phyloP scores from a whole-genome alignment of 305 asterid species.

The Solanum chacoense region DNA sequence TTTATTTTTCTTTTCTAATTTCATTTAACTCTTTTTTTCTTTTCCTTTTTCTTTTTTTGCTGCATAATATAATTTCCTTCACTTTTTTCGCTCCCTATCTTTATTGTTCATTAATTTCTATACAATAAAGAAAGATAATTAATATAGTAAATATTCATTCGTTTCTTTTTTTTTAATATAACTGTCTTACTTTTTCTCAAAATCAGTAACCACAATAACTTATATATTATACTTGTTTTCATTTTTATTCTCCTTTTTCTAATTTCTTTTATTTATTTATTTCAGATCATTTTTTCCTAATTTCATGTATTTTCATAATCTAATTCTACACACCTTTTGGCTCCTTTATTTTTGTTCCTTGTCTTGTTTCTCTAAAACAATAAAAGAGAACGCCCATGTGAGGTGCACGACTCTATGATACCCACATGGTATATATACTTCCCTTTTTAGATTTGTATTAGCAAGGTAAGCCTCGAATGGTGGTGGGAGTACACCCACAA shows the following conservation, averaged over 20 bases:
- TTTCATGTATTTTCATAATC: neutral
- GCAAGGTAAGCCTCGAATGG: neutral
- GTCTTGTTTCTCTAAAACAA: neutral
- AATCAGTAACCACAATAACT: neutral
- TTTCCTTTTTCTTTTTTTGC: neutral
- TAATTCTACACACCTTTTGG: neutral
- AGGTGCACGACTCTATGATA: neutral
- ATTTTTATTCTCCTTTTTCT: neutral
- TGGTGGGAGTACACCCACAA: neutral
- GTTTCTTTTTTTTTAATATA: neutral
- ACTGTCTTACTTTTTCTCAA: neutral
- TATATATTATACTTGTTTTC: neutral
- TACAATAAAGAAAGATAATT: neutral
- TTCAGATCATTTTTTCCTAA: neutral
- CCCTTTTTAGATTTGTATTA: neutral
- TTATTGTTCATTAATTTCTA: neutral
- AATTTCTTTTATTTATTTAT: neutral
- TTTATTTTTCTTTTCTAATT: neutral
- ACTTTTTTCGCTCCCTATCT: neutral
- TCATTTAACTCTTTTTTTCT: neutral
- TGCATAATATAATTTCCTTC: neutral
- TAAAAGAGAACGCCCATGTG: neutral
- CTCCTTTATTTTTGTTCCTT: neutral
- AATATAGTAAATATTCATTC: neutral
- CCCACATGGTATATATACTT: neutral